These are phyloP conservation scores for Selaginella tamariscina DNA, from an alignment of 75 land plant species.

Conservation along the genomic window DNA sequence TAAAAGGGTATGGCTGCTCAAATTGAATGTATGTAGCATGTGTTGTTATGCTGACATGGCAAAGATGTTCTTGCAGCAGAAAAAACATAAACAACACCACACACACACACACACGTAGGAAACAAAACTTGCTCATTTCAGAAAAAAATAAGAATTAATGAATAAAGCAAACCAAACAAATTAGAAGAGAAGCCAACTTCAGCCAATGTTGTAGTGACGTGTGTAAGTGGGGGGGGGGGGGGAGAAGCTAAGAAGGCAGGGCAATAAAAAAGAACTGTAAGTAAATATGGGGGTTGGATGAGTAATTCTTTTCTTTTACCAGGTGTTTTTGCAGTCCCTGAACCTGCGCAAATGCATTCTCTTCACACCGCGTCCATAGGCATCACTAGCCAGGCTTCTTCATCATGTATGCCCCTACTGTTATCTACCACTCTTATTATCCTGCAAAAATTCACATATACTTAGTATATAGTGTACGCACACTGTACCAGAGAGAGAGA, in stretches of 20 bases:
- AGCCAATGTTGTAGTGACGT: not conserved
- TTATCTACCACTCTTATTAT: not conserved
- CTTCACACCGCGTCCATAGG: slow-evolving; percentile 17
- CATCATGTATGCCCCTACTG: not conserved
- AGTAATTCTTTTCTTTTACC: too few species aligned
- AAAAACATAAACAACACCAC: too few species aligned
- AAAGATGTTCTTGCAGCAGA: too few species aligned
- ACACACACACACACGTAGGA: too few species aligned
- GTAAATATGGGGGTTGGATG: too few species aligned
- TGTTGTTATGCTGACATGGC: too few species aligned
- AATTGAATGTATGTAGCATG: too few species aligned
- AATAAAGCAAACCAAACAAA: not conserved
- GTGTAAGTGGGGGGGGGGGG: too few species aligned
- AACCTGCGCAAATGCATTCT: slow-evolving; percentile 18
- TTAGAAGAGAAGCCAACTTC: not conserved
- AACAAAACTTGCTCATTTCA: too few species aligned
- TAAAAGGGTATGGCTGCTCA: too few species aligned
- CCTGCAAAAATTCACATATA: not conserved
- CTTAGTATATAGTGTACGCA: not conserved
- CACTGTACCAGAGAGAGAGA: not conserved
- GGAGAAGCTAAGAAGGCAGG: slow-evolving; percentile 1
- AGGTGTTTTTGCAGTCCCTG: slow-evolving; percentile 13
- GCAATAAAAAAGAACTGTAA: not conserved
- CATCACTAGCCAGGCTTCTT: slow-evolving; percentile 18
- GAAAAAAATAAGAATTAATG: too few species aligned